Percentiles rank a stretch among this genome's conserved stretches.
These are phyloP conservation scores for Tolypocladium paradoxum DNA, from an alignment of 2,329 filamentous ascomycete species.

Conservation along the genomic window DNA sequence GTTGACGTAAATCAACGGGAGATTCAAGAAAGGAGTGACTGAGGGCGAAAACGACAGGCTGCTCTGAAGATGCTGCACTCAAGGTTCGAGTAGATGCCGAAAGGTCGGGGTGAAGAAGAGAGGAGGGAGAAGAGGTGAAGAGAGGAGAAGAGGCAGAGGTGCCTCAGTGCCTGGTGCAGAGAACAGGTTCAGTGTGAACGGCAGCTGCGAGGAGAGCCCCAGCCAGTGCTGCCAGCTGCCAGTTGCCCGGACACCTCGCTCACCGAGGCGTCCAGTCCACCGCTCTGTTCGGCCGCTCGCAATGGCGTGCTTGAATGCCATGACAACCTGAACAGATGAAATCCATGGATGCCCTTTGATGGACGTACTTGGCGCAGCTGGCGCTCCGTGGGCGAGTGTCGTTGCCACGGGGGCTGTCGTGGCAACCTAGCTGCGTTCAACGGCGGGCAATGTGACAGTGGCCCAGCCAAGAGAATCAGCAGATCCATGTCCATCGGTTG, in stretches of 20 bases:
- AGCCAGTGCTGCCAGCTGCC: not conserved
- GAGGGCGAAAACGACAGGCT: not conserved
- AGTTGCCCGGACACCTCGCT: not conserved
- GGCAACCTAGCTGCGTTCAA: not conserved
- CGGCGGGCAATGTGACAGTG: not conserved
- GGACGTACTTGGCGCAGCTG: not conserved
- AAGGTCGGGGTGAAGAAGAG: not conserved
- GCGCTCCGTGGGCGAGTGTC: not conserved
- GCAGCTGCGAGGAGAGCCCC: slow-evolving; percentile 2
- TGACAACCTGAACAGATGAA: not conserved
- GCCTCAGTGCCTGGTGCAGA: not conserved
- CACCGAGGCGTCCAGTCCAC: not conserved
- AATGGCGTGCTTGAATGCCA: not conserved
- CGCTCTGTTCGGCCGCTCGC: not conserved
- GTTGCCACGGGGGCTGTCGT: not conserved
- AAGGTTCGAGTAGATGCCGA: slow-evolving; percentile 4
- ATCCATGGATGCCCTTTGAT: no score
- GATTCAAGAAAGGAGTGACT: slow-evolving; percentile 1
- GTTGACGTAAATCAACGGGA: not conserved
- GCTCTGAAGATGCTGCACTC: slow-evolving; percentile 1
- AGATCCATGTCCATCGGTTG: not conserved
- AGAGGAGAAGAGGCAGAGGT: not conserved
- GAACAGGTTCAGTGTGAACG: not conserved
- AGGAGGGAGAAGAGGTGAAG: not conserved
- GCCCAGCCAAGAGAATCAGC: not conserved